Conservation (phyloP, 208 protist species). For the Trypanosomatidae sp. region DNA sequence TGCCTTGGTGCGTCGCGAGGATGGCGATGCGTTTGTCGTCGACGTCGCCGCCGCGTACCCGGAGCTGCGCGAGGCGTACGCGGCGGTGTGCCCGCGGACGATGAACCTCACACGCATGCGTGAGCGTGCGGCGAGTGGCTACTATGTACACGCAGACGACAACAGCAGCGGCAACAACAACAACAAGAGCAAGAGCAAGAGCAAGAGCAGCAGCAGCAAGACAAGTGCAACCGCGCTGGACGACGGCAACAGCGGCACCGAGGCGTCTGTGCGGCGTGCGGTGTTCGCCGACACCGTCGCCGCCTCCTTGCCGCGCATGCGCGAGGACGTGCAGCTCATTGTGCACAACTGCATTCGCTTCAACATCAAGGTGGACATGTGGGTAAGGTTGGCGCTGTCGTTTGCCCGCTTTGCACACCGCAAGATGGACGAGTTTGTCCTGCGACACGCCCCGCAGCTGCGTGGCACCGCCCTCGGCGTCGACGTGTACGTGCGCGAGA, state of each 20-base stretch:
- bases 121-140: constrained; percentile 36
- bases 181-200: constrained; percentile 1
- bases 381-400: constrained; percentile 45
- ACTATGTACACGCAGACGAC: constrained; percentile 24
- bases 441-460: constrained; percentile 30
- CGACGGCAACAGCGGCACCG: background rate
- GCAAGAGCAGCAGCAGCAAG: background rate
- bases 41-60: constrained; percentile 69
- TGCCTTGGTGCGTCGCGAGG: constrained; percentile 48
- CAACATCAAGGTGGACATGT: constrained; percentile 42
- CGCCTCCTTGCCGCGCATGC: constrained; percentile 32
- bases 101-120: constrained; percentile 70
- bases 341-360: constrained; percentile 76
- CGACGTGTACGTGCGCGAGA: constrained; percentile 4
- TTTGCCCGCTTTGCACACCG: constrained; percentile 68
- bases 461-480: constrained; percentile 45
- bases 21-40: constrained; percentile 57
- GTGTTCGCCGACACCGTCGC: constrained; percentile 43
- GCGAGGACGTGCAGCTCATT: constrained; percentile 71
- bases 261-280: background rate
- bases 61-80: constrained; percentile 46
- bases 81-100: constrained; percentile 43
- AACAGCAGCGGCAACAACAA: background rate
- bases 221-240: background rate
- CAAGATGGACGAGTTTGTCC: constrained; percentile 66